Base-by-base conservation (phyloP, 352 stramenopile species). In the Chrysophaeum taylorii region DNA sequence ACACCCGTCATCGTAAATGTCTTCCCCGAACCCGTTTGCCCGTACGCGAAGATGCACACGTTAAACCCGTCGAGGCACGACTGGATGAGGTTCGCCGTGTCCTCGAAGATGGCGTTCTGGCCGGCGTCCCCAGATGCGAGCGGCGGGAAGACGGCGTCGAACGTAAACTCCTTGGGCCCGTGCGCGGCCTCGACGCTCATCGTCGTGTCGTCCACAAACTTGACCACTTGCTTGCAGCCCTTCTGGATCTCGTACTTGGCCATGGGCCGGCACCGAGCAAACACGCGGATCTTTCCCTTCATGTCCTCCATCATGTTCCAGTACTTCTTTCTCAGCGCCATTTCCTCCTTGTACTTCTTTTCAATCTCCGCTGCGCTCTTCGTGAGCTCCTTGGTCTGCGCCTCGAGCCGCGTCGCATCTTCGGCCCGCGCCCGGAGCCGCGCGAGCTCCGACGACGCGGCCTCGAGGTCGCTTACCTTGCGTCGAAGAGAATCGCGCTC, bases 221-320 rank as follows among this genome's bases (percentile, higher is more conserved):
- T 27, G 61, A 92, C 80, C 48, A 81, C 83, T 52, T 79, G 57
- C 21, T 74, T 43, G 72, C 88, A 94, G 2, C 84, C 84, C 33
- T 86, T 83, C 41, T 94, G 85, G 36, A 82, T 70, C 74, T 95
- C 89, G 38, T 88, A 92, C 29, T 74, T 73, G 37, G 87, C 92
- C 81, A 96, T 93, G 53, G 90, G 90, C 4, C 89, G 86, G 73
- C 88, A 95, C 21, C 90, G 86, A 27, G 87, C 89, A 75, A 86
- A 96, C 25, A 96, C 90, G 37, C 90, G 85, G 75, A 96, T 96
- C 77, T 95, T 96, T 38, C 90, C 90, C 72, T 96, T 96, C 87
- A 96, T 94, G 79, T 96, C 90, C 73, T 96, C 90, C 75, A 96
- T 94, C 81, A 87, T 87, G 78, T 96, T 96, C 83, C 92, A 95